Conservation (phyloP, 106 monocot species). For the Apostasia ramifera region DNA sequence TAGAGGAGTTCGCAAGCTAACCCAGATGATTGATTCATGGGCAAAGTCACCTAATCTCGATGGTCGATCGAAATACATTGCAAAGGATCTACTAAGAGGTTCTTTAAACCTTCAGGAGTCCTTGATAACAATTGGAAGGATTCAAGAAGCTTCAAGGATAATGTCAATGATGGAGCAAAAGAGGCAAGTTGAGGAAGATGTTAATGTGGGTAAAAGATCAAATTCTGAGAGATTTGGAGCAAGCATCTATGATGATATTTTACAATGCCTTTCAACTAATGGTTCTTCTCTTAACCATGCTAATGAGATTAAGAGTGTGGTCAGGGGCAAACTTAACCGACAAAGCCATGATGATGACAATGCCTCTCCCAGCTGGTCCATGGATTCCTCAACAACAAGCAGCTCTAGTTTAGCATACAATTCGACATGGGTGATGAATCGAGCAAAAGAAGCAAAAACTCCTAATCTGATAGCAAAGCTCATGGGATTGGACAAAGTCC, state of each 20-base stretch:
- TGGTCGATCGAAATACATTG: conserved; percentile 20
- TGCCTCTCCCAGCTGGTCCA: conserved; percentile 13
- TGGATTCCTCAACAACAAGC: neutral
- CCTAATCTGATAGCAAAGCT: conserved; percentile 56
- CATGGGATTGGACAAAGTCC: conserved; percentile 54
- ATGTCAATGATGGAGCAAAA: conserved; percentile 1
- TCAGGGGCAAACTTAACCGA: conserved; percentile 26
- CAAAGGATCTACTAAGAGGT: conserved; percentile 37
- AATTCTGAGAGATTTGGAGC: conserved; percentile 8
- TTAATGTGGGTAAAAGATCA: neutral
- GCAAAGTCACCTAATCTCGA: conserved; percentile 18
- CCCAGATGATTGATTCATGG: conserved; percentile 27
- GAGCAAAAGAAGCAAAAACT: conserved; percentile 11
- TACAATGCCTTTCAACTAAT: neutral
- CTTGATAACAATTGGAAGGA: conserved; percentile 37
- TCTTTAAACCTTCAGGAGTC: conserved; percentile 60
- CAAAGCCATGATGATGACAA: conserved; percentile 27
- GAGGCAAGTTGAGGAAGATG: neutral
- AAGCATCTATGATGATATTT: conserved; percentile 1
- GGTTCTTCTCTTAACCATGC: conserved; percentile 18
- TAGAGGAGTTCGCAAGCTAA: conserved; percentile 22
- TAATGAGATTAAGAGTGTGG: conserved; percentile 30
- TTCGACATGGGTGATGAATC: neutral
- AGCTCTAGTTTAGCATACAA: neutral
- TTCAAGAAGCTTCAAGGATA: conserved; percentile 27